Evolutionary conservation across 1,284 basidiomycete species (phyloP).

Genomic region (Erythrobasidium hasegawianum): DNA sequence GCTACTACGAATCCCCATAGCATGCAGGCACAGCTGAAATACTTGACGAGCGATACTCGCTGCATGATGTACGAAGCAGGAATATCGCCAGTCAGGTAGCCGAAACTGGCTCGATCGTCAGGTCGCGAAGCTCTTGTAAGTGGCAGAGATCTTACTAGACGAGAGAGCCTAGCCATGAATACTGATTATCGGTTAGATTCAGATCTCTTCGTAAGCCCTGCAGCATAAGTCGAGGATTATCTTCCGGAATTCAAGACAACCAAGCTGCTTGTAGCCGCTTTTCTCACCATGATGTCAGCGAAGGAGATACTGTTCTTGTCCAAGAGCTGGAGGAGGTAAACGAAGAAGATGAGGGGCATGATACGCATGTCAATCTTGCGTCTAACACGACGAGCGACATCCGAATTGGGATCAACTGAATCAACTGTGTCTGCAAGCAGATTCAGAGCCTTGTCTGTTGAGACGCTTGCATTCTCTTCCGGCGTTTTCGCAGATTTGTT

Average conservation of each 20-base stretch:
- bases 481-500: too few species aligned
- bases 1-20: constrained; percentile 29
- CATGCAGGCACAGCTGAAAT: constrained; percentile 33
- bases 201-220: constrained; percentile 36
- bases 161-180: constrained; percentile 45
- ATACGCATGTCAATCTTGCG: constrained; percentile 46
- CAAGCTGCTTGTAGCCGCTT: constrained; percentile 2
- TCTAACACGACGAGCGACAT: constrained; percentile 40
- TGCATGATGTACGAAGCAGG: constrained; percentile 43
- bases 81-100: constrained; percentile 42
- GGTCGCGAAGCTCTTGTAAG: too few species aligned
- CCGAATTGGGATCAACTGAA: constrained; percentile 3
- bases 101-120: constrained; percentile 31
- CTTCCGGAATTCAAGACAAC: background rate
- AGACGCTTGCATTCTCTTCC: too few species aligned
- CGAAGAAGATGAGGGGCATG: constrained; percentile 44
- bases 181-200: constrained; percentile 43
- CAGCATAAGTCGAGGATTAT: background rate
- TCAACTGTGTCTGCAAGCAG: background rate
- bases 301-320: constrained; percentile 41
- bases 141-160: constrained; percentile 38
- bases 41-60: constrained; percentile 42
- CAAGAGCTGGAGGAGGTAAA: constrained; percentile 44
- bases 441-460: background rate
- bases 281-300: background rate